Percentiles rank a stretch among this genome's conserved stretches.
phyloP scores from a whole-genome alignment of 257 asterid species.

The Solanum pinnatisectum region DNA sequence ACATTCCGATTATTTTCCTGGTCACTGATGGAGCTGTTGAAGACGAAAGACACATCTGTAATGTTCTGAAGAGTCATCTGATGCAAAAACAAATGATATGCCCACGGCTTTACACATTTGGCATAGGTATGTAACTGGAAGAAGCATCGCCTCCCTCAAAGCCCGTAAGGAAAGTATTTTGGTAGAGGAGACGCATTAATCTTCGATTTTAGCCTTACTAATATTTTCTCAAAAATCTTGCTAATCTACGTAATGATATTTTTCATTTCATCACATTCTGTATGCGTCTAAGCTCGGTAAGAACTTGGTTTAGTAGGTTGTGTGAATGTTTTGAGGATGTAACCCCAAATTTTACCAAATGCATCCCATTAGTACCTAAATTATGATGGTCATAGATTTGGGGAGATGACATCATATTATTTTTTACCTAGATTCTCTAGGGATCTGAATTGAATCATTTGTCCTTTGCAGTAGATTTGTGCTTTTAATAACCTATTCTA shows the following conservation, averaged over 20 bases:
- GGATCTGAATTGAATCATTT: background rate
- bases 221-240: background rate
- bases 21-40: slow-evolving; percentile 92
- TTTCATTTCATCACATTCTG: background rate
- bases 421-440: background rate
- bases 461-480: background rate
- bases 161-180: background rate
- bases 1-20: slow-evolving; percentile 65
- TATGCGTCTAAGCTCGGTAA: background rate
- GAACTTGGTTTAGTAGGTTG: background rate
- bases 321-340: background rate
- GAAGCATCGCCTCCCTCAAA: background rate
- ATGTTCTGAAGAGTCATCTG: slow-evolving; percentile 42
- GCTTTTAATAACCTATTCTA: background rate
- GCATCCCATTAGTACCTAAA: background rate
- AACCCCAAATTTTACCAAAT: background rate
- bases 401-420: background rate
- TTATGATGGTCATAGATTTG: background rate
- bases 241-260: background rate
- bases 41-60: slow-evolving; percentile 76
- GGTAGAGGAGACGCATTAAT: background rate
- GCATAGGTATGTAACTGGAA: slow-evolving; percentile 51
- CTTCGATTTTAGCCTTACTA: background rate
- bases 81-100: slow-evolving; percentile 23
- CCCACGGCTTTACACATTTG: slow-evolving; percentile 81